Evolutionary conservation across 441 rosid genomes (phyloP).

Genomic region (Geranium incanum): DNA sequence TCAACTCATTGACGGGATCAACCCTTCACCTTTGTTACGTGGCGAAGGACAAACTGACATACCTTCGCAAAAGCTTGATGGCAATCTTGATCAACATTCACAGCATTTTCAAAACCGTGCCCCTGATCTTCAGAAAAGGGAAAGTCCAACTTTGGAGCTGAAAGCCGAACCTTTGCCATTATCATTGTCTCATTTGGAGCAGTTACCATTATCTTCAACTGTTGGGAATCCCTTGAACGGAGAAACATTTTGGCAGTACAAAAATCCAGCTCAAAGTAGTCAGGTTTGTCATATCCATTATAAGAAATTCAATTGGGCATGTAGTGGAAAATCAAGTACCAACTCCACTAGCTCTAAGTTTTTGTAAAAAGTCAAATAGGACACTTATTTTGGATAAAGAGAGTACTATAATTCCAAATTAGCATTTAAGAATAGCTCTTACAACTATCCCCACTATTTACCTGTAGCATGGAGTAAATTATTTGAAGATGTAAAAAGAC

Average conservation of each 20-base stretch:
- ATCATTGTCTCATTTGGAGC: constrained; percentile 39
- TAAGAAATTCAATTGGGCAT: not conserved
- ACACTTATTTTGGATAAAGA: not conserved
- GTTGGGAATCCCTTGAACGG: constrained; percentile 36
- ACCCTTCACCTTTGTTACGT: constrained; percentile 17
- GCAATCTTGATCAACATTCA: constrained; percentile 19
- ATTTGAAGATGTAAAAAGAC: not conserved
- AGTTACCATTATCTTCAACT: constrained; percentile 38
- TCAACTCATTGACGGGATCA: constrained; percentile 39
- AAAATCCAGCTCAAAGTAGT: constrained; percentile 39
- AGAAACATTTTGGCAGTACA: constrained; percentile 66
- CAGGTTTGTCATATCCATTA: constrained; percentile 36
- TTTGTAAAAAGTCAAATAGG: not conserved
- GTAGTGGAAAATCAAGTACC: not conserved
- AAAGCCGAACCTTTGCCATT: constrained; percentile 34
- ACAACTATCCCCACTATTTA: not conserved
- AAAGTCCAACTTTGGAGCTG: constrained; percentile 29
- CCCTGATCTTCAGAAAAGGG: constrained; percentile 25
- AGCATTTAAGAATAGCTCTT: not conserved
- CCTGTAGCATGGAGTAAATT: not conserved
- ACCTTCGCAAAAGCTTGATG: constrained; percentile 20
- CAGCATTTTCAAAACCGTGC: constrained; percentile 26
- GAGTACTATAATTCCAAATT: not conserved
- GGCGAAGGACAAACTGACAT: constrained; percentile 26
- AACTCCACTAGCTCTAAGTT: not conserved